Evolutionary conservation across 441 rosid species (phyloP).

Genomic region (Gossypium davidsonii): DNA sequence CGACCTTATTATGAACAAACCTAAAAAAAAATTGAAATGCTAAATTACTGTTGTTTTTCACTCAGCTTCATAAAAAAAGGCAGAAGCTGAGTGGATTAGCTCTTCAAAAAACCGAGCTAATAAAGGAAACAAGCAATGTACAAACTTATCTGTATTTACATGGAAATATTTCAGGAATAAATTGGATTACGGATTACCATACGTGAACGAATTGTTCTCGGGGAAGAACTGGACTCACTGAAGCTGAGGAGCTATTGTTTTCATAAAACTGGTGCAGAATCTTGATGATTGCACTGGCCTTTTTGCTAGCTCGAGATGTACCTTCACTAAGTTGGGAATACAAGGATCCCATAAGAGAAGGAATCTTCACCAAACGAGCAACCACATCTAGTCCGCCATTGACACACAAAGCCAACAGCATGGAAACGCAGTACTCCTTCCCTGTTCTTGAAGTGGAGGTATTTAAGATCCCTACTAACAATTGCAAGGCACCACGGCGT

Average conservation of each 20-base stretch:
- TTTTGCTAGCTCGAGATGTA: slow-evolving; percentile 59
- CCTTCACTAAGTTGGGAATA: slow-evolving; percentile 64
- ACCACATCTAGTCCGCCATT: slow-evolving; percentile 64
- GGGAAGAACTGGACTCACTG: slow-evolving; percentile 26
- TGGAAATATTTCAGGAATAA: neutral
- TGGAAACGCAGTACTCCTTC: slow-evolving; percentile 56
- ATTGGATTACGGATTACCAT: slow-evolving; percentile 45
- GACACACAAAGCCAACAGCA: slow-evolving; percentile 58
- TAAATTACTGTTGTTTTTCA: slow-evolving; percentile 7
- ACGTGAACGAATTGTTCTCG: slow-evolving; percentile 51
- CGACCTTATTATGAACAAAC: neutral
- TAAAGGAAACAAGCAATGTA: slow-evolving; percentile 13
- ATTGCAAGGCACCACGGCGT: slow-evolving; percentile 37
- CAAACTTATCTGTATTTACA: slow-evolving; percentile 26
- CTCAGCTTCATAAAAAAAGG: slow-evolving; percentile 33
- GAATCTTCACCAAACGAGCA: slow-evolving; percentile 36
- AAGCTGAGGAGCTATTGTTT: slow-evolving; percentile 34
- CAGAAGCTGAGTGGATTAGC: slow-evolving; percentile 37
- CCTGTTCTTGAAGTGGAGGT: slow-evolving; percentile 41
- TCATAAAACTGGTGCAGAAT: slow-evolving; percentile 62
- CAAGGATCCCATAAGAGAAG: slow-evolving; percentile 56
- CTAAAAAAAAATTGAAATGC: neutral
- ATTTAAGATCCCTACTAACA: slow-evolving; percentile 34
- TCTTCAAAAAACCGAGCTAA: slow-evolving; percentile 41
- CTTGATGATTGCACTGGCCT: slow-evolving; percentile 58